These are phyloP conservation scores for Penicillium chermesinum DNA, from an alignment of 495 filamentous ascomycete species.

Conservation along the genomic window DNA sequence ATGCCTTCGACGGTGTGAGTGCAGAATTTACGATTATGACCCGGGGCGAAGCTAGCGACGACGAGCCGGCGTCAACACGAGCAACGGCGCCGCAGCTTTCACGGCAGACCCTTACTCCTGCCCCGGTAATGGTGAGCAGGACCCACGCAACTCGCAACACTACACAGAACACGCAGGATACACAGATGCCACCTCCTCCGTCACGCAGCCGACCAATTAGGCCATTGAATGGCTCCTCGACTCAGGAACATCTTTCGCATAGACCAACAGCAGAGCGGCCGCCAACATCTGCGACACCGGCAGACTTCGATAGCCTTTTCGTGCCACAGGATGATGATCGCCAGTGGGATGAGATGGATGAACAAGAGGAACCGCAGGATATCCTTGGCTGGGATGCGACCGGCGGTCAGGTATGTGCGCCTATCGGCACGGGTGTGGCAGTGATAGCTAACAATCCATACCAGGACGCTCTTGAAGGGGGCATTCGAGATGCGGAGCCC, in stretches of 20 bases:
- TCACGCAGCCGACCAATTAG: conserved; percentile 29
- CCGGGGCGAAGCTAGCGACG: conserved; percentile 63
- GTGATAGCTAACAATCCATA: conserved; percentile 2
- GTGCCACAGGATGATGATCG: conserved; percentile 67
- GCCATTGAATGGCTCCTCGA: conserved; percentile 34
- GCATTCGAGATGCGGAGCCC: conserved; percentile 24
- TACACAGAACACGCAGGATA: conserved; percentile 18
- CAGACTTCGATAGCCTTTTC: conserved; percentile 71
- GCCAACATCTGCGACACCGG: conserved; percentile 49
- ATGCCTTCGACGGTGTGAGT: conserved; percentile 65
- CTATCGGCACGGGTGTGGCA: neutral
- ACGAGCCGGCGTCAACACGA: conserved; percentile 32
- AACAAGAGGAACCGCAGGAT: conserved; percentile 66
- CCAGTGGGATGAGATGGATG: conserved; percentile 75
- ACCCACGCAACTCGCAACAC: conserved; percentile 2
- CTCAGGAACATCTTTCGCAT: conserved; percentile 22
- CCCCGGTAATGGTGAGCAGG: conserved; percentile 18
- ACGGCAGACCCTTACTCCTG: conserved; percentile 25
- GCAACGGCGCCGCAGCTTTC: conserved; percentile 30
- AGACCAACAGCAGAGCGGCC: conserved; percentile 38
- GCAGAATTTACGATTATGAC: conserved; percentile 96
- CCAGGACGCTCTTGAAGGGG: conserved; percentile 32
- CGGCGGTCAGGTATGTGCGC: conserved; percentile 39
- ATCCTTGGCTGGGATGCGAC: conserved; percentile 79
- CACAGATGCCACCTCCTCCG: conserved; percentile 32